A percentile compares a stretch with the other conserved stretches of the same genome.
Conservation (phyloP, 73 alveolate genomes). For the Breviolum minutum region DNA sequence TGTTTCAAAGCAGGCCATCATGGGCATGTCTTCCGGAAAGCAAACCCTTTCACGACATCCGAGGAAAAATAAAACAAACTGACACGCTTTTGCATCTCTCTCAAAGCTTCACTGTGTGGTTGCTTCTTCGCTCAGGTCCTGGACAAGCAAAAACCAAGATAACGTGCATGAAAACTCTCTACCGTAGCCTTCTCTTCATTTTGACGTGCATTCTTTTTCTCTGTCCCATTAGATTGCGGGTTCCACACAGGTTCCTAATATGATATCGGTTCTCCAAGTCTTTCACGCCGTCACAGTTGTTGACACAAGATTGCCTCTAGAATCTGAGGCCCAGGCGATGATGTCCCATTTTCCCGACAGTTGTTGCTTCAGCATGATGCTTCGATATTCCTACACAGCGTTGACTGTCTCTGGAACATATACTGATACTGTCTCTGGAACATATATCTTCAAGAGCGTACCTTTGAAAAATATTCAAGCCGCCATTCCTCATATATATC, state of each 20-base stretch:
- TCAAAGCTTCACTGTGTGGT: background rate
- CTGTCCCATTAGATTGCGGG: background rate
- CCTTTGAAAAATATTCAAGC: too few relatives aligned
- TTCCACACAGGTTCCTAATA: background rate
- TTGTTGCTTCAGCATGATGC: conserved; percentile 70
- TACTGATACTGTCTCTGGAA: too few relatives aligned
- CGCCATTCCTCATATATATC: too few relatives aligned
- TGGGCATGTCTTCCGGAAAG: too few relatives aligned
- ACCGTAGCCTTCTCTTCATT: background rate
- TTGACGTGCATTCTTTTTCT: background rate
- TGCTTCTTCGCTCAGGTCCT: conserved; percentile 18
- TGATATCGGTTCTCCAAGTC: background rate
- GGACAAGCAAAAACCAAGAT: background rate
- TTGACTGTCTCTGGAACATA: too few relatives aligned
- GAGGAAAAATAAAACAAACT: too few relatives aligned
- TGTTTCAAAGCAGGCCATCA: too few relatives aligned
- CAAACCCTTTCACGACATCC: too few relatives aligned
- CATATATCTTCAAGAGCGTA: too few relatives aligned
- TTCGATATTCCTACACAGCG: conserved; percentile 38
- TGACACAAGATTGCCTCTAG: background rate
- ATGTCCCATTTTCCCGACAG: conserved; percentile 59
- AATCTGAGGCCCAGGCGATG: background rate
- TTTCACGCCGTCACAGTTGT: background rate
- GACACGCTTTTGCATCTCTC: background rate
- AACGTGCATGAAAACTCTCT: background rate